These are phyloP conservation scores for Cephalotrichum gorgonifer DNA, from an alignment of 2,329 filamentous ascomycete species.

Conservation along the genomic window DNA sequence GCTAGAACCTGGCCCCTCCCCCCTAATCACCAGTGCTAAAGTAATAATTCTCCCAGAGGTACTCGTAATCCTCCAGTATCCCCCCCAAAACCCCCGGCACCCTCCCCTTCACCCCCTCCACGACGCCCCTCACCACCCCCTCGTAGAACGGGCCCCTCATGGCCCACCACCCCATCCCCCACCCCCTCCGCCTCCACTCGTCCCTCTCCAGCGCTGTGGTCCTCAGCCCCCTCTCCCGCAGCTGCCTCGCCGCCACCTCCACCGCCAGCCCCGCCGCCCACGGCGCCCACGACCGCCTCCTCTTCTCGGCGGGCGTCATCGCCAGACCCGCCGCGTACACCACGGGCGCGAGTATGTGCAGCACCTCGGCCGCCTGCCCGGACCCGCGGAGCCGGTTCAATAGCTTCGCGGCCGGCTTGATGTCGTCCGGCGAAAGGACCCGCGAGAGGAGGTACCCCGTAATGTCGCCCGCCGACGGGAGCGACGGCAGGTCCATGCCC, in stretches of 20 bases:
- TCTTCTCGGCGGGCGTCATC: conserved; percentile 6
- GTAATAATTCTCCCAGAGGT: conserved; percentile 96
- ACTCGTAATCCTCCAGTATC: conserved; percentile 92
- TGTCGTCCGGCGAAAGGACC: conserved; percentile 89
- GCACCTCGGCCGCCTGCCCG: conserved; percentile 70
- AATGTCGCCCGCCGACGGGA: conserved; percentile 75
- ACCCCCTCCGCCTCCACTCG: conserved; percentile 78
- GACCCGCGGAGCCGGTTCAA: conserved; percentile 71
- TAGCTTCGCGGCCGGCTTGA: conserved; percentile 80
- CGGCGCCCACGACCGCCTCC: conserved; percentile 73
- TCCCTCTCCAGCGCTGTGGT: conserved; percentile 84
- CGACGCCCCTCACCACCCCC: conserved; percentile 69
- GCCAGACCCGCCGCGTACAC: conserved; percentile 51
- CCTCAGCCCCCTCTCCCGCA: conserved; percentile 62
- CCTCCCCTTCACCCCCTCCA: conserved; percentile 62
- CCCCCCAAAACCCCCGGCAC: conserved; percentile 74
- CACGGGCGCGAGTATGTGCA: conserved; percentile 84
- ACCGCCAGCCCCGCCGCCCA: conserved; percentile 81
- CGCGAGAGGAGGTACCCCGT: conserved; percentile 80
- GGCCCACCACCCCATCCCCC: conserved; percentile 88
- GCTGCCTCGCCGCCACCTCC: conserved; percentile 81
- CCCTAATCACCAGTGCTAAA: conserved; percentile 52
- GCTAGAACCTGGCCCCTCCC: conserved; percentile 4
- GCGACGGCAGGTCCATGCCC: conserved; percentile 69
- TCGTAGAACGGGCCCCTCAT: conserved; percentile 98